phyloP scores from a whole-genome alignment of 2,329 filamentous ascomycete species.

The Trichoderma polysporum region DNA sequence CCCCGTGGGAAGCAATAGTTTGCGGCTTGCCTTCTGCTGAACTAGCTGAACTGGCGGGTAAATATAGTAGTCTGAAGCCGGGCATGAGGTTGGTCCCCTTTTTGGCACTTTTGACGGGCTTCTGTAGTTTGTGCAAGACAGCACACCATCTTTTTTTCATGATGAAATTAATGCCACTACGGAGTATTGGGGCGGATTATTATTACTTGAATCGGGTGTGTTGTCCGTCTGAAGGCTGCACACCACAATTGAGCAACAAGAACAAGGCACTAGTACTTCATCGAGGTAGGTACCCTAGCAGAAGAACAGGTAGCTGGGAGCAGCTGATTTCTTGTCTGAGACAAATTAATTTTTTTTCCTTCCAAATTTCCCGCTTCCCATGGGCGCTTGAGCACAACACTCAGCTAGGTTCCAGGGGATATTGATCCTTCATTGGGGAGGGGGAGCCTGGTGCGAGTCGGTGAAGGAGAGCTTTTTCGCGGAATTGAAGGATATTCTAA shows the following conservation, averaged over 20 bases:
- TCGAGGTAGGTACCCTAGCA: too few relatives aligned
- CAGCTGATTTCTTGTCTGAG: background rate
- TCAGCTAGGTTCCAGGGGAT: background rate
- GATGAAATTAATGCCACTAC: background rate
- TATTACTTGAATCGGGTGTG: background rate
- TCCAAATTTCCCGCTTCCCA: background rate
- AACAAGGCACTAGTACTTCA: too few relatives aligned
- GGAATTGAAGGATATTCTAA: background rate
- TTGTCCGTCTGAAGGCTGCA: background rate
- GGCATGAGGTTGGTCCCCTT: background rate
- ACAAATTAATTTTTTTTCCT: too few relatives aligned
- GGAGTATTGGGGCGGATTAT: background rate
- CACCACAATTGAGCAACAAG: background rate
- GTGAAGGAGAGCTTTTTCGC: background rate
- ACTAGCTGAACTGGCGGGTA: background rate
- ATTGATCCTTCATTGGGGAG: background rate
- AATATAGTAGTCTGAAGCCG: background rate
- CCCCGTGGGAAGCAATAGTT: background rate
- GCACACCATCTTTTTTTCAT: background rate
- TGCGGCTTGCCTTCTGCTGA: background rate
- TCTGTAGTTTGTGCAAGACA: too few relatives aligned
- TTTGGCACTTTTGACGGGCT: background rate
- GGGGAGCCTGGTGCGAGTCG: background rate
- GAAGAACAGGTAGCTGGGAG: background rate
- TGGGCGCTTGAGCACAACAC: too few relatives aligned